These are phyloP conservation scores for Metschnikowia orientalis DNA, from an alignment of 805 yeast genomes.

Conservation along the genomic window DNA sequence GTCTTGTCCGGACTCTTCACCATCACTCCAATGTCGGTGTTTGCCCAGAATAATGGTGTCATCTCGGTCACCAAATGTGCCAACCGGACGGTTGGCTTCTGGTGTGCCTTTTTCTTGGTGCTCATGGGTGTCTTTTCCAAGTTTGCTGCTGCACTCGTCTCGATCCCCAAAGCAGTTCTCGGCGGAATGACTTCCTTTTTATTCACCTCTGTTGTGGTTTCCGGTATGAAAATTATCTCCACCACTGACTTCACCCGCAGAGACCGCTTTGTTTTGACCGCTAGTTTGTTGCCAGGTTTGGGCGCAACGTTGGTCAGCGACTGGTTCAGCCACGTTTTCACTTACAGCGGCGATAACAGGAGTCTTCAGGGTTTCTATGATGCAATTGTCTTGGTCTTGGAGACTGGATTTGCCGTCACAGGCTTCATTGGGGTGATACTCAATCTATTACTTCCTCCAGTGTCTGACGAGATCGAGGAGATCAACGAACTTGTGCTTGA, in stretches of 20 bases:
- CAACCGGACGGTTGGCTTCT: conserved; percentile 11
- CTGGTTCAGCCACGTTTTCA: conserved; percentile 64
- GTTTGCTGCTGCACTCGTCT: conserved; percentile 12
- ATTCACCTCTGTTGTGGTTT: conserved; percentile 71
- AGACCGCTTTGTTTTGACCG: conserved; percentile 68
- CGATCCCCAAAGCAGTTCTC: conserved; percentile 29
- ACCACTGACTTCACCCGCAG: conserved; percentile 62
- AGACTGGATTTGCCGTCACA: conserved; percentile 67
- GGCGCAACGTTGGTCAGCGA: conserved; percentile 61
- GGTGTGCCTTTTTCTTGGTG: conserved; percentile 11
- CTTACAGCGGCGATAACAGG: conserved; percentile 58
- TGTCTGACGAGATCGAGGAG: conserved; percentile 45
- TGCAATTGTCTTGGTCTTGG: conserved; percentile 67
- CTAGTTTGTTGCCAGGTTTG: conserved; percentile 59
- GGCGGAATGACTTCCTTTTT: conserved; percentile 87
- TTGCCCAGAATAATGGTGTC: conserved; percentile 94
- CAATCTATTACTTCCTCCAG: conserved; percentile 61
- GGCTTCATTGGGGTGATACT: conserved; percentile 61
- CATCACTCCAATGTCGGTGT: conserved; percentile 79
- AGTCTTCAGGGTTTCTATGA: conserved; percentile 58
- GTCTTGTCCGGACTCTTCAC: conserved; percentile 73
- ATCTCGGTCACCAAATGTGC: conserved; percentile 85
- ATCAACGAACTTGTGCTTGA: conserved; percentile 44
- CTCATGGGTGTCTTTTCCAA: conserved; percentile 13
- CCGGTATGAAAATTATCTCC: conserved; percentile 66